These are phyloP conservation scores for Entomortierella beljakovae DNA, from an alignment of 192 early-diverging fungal species.

Conservation along the genomic window DNA sequence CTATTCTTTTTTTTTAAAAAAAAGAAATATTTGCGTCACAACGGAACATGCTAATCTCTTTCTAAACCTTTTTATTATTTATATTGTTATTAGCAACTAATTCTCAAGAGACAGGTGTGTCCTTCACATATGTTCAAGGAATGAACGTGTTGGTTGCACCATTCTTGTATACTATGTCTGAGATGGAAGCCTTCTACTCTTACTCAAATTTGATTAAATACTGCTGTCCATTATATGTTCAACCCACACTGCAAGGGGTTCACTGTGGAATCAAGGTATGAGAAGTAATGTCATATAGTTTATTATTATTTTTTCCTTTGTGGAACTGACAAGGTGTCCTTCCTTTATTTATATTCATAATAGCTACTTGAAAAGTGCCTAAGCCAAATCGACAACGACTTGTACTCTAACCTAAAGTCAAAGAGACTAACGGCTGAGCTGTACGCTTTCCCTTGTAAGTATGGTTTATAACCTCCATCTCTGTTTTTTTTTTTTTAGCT, in stretches of 20 bases:
- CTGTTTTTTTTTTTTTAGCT: constrained; percentile 8
- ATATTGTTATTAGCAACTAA: constrained; percentile 22
- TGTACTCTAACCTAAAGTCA: constrained; percentile 77
- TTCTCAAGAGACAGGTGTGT: constrained; percentile 51
- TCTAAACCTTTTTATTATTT: neutral
- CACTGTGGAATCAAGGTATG: constrained; percentile 89
- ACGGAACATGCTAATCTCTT: too few species aligned
- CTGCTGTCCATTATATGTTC: constrained; percentile 94
- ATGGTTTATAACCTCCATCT: neutral
- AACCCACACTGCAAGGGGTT: constrained; percentile 88
- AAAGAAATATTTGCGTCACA: too few species aligned
- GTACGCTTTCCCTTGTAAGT: constrained; percentile 92
- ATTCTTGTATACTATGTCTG: constrained; percentile 91
- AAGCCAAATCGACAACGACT: constrained; percentile 73
- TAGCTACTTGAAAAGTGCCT: constrained; percentile 89
- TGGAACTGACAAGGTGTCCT: neutral
- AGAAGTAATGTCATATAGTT: neutral
- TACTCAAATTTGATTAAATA: constrained; percentile 90
- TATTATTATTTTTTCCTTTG: neutral
- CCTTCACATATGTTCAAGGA: constrained; percentile 90
- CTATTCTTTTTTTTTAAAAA: neutral
- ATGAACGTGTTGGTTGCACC: constrained; percentile 96
- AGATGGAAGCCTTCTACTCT: constrained; percentile 90
- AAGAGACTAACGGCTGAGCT: constrained; percentile 82
- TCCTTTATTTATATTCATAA: neutral